Percentiles rank a stretch among this genome's conserved stretches.
phyloP scores from a whole-genome alignment of 148 eudicot genomes.

The Cornus florida region DNA sequence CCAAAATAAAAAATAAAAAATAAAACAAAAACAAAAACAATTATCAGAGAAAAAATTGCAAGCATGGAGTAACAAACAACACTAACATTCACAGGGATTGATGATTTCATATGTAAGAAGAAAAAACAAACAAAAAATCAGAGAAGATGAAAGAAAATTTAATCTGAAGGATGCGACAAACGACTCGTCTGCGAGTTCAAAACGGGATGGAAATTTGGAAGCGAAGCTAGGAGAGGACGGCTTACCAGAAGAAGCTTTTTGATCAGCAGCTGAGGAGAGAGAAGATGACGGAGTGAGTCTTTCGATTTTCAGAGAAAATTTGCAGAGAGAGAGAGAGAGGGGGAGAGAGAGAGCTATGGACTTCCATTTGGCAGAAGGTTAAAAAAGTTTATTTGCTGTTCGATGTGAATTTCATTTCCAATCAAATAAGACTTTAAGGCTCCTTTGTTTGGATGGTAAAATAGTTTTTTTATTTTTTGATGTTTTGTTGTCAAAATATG shows the following conservation, averaged over 20 bases:
- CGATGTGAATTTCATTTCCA: constrained; percentile 7
- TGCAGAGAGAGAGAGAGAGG: constrained; percentile 2
- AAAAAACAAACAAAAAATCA: neutral
- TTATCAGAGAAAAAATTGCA: neutral
- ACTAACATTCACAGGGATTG: neutral
- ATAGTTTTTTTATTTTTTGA: no score
- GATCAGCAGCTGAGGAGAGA: constrained; percentile 5
- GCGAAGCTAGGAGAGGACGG: neutral
- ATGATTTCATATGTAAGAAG: neutral
- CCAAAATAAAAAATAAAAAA: neutral
- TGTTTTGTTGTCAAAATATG: no score
- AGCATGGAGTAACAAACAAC: neutral
- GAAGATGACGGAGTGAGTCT: constrained; percentile 4
- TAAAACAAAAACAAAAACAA: neutral
- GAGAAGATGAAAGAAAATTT: neutral
- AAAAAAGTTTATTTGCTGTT: constrained; percentile 6
- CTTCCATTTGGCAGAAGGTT: constrained; percentile 17
- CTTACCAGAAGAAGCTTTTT: constrained; percentile 13
- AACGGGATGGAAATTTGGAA: neutral
- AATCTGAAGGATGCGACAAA: neutral
- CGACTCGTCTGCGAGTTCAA: neutral
- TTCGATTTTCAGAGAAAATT: constrained; percentile 5
- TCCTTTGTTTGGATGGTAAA: no score
- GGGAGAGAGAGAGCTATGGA: constrained; percentile 12
- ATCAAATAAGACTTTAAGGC: neutral